These are phyloP conservation scores for Moringa oleifera DNA, from an alignment of 345 rosid species.

Conservation along the genomic window DNA sequence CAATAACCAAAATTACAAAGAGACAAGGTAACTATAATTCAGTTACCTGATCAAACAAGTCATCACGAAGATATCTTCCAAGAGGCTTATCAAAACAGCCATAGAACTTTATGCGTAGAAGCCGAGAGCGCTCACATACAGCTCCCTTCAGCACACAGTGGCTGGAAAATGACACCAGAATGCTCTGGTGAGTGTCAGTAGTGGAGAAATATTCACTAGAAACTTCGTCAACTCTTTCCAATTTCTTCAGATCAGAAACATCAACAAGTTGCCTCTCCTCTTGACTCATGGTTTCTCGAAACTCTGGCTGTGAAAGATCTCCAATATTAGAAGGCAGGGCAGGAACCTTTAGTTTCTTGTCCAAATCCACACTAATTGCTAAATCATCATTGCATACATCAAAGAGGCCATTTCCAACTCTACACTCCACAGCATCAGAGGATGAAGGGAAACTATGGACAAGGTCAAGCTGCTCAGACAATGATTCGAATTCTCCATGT, in stretches of 20 bases:
- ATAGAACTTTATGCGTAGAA: slow-evolving; percentile 85
- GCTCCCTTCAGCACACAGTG: slow-evolving; percentile 71
- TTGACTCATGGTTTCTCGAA: slow-evolving; percentile 27
- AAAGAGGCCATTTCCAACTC: slow-evolving; percentile 26
- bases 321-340: slow-evolving; percentile 16
- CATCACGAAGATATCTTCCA: slow-evolving; percentile 78
- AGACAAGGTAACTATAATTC: not conserved
- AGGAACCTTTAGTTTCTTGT: slow-evolving; percentile 24
- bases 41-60: slow-evolving; percentile 80
- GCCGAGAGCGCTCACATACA: slow-evolving; percentile 93
- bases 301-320: slow-evolving; percentile 26
- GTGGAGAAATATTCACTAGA: slow-evolving; percentile 71
- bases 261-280: slow-evolving; percentile 35
- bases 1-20: not conserved
- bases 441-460: slow-evolving; percentile 25
- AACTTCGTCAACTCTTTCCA: slow-evolving; percentile 47
- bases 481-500: slow-evolving; percentile 31
- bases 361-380: slow-evolving; percentile 20
- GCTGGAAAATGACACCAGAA: slow-evolving; percentile 88
- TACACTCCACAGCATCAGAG: slow-evolving; percentile 19
- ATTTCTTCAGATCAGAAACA: slow-evolving; percentile 36
- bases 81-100: slow-evolving; percentile 97
- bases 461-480: slow-evolving; percentile 34
- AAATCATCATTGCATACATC: slow-evolving; percentile 31
- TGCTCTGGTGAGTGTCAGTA: slow-evolving; percentile 82